Evolutionary conservation across 2,329 filamentous ascomycete genomes (phyloP).

Genomic region (Colletotrichum simmondsii): DNA sequence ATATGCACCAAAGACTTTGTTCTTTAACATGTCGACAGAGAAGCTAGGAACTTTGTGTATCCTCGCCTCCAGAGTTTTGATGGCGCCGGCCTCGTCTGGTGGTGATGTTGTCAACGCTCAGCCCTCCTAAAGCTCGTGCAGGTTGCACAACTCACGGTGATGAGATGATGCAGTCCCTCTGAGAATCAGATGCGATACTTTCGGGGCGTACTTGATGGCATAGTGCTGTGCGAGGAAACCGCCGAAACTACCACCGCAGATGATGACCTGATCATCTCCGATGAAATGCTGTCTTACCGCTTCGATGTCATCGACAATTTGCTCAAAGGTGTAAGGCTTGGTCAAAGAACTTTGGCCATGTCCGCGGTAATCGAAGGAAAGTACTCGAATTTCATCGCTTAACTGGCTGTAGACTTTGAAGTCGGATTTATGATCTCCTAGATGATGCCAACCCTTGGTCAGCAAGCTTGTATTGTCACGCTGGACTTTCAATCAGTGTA

Average conservation of each 20-base stretch:
- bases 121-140: accelerated
- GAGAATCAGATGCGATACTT: constrained; percentile 46
- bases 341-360: constrained; percentile 48
- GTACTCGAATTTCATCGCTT: constrained; percentile 41
- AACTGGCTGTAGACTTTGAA: constrained; percentile 45
- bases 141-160: constrained; percentile 39
- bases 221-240: constrained; percentile 52
- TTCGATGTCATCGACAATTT: constrained; percentile 51
- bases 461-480: neutral
- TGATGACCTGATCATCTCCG: constrained; percentile 40
- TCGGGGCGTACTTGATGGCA: constrained; percentile 47
- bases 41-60: constrained; percentile 47
- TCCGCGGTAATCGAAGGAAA: constrained; percentile 50
- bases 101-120: neutral
- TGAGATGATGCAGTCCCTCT: constrained; percentile 51
- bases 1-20: constrained; percentile 51
- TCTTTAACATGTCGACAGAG: constrained; percentile 47
- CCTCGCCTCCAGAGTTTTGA: constrained; percentile 43
- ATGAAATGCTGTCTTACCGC: constrained; percentile 43
- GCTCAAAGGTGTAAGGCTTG: constrained; percentile 47
- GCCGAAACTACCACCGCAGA: constrained; percentile 52
- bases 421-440: constrained; percentile 47
- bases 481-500: constrained; percentile 13
- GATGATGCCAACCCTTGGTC: neutral
- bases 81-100: constrained; percentile 47